phyloP scores from a whole-genome alignment of 1,284 basidiomycete species.

The Cystobasidium sp. region DNA sequence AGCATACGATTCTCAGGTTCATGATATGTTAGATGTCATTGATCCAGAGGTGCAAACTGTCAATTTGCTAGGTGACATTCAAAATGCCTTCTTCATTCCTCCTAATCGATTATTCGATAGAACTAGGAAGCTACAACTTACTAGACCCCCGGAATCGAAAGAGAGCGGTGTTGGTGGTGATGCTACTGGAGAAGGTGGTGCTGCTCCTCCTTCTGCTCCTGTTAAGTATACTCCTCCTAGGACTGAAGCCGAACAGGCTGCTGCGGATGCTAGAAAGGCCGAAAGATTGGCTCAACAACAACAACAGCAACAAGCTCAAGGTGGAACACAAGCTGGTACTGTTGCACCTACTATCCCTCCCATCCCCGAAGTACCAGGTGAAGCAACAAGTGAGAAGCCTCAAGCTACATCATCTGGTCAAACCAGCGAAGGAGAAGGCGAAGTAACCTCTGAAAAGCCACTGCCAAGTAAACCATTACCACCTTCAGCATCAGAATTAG shows the following conservation, averaged over 20 bases:
- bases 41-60: conserved; percentile 45
- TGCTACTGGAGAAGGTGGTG: conserved; percentile 7
- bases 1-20: conserved; percentile 31
- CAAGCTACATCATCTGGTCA: not conserved
- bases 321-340: not conserved
- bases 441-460: conserved; percentile 9
- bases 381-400: conserved; percentile 5
- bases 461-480: conserved; percentile 21
- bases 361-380: not conserved
- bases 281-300: not conserved
- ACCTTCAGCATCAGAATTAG: conserved; percentile 1
- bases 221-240: not conserved
- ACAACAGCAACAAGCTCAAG: conserved; percentile 6
- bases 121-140: conserved; percentile 35
- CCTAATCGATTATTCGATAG: conserved; percentile 35
- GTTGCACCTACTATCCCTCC: not conserved
- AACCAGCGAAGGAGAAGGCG: conserved; percentile 2
- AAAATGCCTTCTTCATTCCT: conserved; percentile 46
- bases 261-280: conserved; percentile 18
- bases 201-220: no score
- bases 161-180: conserved; percentile 7
- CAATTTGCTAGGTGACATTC: conserved; percentile 40
- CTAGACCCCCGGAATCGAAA: conserved; percentile 30
- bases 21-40: conserved; percentile 43
- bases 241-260: conserved; percentile 11